Evolutionary conservation across 495 filamentous ascomycete species (phyloP).

Genomic region (Hyaloscypha finlandica): DNA sequence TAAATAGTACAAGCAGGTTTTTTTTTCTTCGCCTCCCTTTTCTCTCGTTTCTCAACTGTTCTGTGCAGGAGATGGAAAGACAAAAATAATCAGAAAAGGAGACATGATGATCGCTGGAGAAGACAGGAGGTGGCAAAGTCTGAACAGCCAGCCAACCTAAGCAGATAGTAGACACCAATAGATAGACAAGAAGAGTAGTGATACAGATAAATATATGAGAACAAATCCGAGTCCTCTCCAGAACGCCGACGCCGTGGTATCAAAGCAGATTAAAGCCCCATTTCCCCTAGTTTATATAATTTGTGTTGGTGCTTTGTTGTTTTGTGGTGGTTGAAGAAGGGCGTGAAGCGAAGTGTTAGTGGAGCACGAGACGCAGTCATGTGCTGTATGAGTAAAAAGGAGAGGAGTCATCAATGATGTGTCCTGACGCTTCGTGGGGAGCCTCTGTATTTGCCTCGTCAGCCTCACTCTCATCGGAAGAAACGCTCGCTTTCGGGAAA

Average conservation of each 20-base stretch:
- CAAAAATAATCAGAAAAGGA: too few species aligned
- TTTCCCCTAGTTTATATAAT: not conserved
- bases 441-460: constrained; percentile 21
- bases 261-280: constrained; percentile 6
- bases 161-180: constrained; percentile 4
- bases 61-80: not conserved
- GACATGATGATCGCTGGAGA: not conserved
- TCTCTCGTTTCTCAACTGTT: constrained; percentile 14
- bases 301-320: not conserved
- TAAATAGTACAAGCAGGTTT: too few species aligned
- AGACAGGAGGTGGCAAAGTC: not conserved
- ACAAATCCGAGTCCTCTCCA: constrained; percentile 1
- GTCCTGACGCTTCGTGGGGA: constrained; percentile 34
- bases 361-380: constrained; percentile 4
- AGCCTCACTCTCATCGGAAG: not conserved
- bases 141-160: not conserved
- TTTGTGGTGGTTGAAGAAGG: not conserved
- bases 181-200: constrained; percentile 27
- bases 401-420: constrained; percentile 24
- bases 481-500: not conserved
- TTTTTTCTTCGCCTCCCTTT: not conserved
- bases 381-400: constrained; percentile 2
- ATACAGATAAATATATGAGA: constrained; percentile 11
- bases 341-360: not conserved
- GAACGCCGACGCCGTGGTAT: constrained; percentile 20